Base-by-base conservation (phyloP, 177 flowering plant genomes). In the Vitis hybrid region DNA sequence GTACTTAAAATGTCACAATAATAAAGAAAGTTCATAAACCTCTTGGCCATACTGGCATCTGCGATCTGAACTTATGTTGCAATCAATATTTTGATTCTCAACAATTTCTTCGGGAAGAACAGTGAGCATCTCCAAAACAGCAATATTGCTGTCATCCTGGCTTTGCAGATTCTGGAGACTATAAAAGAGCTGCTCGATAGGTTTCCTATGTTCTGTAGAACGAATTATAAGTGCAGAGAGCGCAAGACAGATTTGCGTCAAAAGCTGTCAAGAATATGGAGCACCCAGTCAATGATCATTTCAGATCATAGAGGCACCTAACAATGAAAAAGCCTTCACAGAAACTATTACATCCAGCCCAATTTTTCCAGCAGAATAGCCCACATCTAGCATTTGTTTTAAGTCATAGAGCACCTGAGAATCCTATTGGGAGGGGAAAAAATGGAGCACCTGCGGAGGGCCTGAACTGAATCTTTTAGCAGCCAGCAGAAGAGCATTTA, bases 181-280 rank as follows among this genome's bases (percentile, higher is more conserved):
- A 69, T 84, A 83, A 73, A 94, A 90, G 14, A 94, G 92, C 75
- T 87, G 87, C 71, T 89, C 91, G 60, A 94, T 83, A 13, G 97
- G 95, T 72, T 89, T 85, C 51, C 82, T 86, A 78, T 83, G 89
- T 78, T 89, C 92, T 64, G 75, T 84, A 5, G 91, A 84, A 70
- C 87, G 85, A 66, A 94, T 88, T 18, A 88, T 73, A 68, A 94
- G 95, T 3, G 95, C 90, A 60, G 93, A 85, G 51, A 94, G 88
- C 15, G 97, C 97, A 73, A 94, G 94, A 83, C 98, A 92, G 66
- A 94, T 86, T 84, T 94, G 98, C 6, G 97, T 94, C 69, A 92
- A 84, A 76, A 94, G 95, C 98, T 94, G 93, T 62, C 59, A 66
- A 50, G 64, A 65, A 73, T 55, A 67, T 10, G 73, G 60, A 70